A percentile compares a stretch with the other conserved stretches of the same genome.
Evolutionary conservation across 2,329 filamentous ascomycete species (phyloP).

Genomic region (Pestalotiopsis sp.): DNA sequence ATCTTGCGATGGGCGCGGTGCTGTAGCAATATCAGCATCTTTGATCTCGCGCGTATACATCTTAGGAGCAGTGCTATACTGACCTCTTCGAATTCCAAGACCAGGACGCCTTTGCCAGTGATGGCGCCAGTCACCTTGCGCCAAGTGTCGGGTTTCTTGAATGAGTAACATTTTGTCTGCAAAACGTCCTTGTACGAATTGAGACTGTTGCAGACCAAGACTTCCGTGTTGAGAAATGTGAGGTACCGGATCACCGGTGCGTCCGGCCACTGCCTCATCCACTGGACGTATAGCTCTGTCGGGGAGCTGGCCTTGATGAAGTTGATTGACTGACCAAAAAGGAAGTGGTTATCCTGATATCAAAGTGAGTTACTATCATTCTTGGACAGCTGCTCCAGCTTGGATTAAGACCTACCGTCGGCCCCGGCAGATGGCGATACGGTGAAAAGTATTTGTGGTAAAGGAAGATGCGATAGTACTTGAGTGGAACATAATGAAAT

Average conservation of each 20-base stretch:
- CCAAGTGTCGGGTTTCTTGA: conserved; percentile 16
- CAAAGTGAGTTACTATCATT: conserved; percentile 4
- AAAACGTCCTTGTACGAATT: conserved; percentile 27
- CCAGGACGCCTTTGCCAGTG: conserved; percentile 22
- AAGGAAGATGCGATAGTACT: conserved; percentile 18
- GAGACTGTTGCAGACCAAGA: conserved; percentile 26
- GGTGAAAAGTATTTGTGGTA: conserved; percentile 21
- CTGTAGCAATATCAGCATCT: conserved; percentile 23
- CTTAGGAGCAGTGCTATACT: conserved; percentile 13
- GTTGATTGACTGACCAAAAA: conserved; percentile 23
- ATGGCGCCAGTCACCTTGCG: conserved; percentile 29
- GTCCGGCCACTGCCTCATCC: conserved; percentile 25
- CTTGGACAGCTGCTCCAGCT: no score
- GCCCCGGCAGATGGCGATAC: conserved; percentile 19
- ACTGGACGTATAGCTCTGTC: conserved; percentile 21
- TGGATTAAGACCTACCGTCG: conserved; percentile 14
- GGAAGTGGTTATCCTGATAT: conserved; percentile 27
- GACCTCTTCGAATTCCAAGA: not conserved
- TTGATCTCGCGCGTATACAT: conserved; percentile 8
- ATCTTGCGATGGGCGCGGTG: conserved; percentile 36
- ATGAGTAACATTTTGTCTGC: conserved; percentile 25
- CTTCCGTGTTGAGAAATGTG: conserved; percentile 27
- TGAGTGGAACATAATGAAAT: conserved; percentile 16
- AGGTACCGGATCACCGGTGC: conserved; percentile 31
- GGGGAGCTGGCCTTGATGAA: conserved; percentile 17